A percentile compares a stretch with the other conserved stretches of the same genome.
phyloP scores from a whole-genome alignment of 345 rosid species.

The Arabidopsis suecica region DNA sequence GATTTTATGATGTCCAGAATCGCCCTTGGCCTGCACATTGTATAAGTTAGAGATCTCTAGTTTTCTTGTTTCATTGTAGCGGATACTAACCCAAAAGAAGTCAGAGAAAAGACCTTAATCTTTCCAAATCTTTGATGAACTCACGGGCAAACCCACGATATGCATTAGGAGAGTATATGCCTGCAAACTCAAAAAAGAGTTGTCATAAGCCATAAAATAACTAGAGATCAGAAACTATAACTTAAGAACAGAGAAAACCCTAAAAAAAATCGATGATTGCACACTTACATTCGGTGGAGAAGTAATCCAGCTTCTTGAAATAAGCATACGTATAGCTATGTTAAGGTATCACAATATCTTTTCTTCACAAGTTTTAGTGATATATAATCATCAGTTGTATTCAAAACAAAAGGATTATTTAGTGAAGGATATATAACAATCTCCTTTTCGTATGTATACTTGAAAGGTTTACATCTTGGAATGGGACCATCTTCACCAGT shows the following conservation, averaged over 20 bases:
- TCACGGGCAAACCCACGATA: constrained; percentile 96
- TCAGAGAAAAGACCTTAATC: constrained; percentile 64
- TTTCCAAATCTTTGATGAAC: constrained; percentile 94
- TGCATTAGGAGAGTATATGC: constrained; percentile 95
- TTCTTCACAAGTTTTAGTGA: not conserved
- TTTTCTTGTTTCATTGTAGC: not conserved
- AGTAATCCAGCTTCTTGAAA: constrained; percentile 95
- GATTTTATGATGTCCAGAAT: constrained; percentile 87
- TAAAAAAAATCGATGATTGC: not conserved
- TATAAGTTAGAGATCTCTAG: not conserved
- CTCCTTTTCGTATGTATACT: constrained; percentile 94
- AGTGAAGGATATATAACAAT: constrained; percentile 90
- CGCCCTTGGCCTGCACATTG: constrained; percentile 79
- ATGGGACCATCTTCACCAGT: constrained; percentile 98
- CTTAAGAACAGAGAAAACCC: not conserved
- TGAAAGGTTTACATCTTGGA: constrained; percentile 97
- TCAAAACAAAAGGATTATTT: constrained; percentile 21
- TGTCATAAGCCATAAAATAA: not conserved
- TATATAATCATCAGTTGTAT: not conserved
- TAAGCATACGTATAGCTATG: constrained; percentile 80
- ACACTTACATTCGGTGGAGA: constrained; percentile 97
- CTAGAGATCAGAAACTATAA: not conserved
- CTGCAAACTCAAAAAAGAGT: constrained; percentile 47
- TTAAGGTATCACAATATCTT: constrained; percentile 57
- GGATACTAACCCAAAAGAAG: not conserved